A percentile compares a stretch with the other conserved stretches of the same genome.
Conservation (phyloP, 352 stramenopile species). For the Phytophthora pini region DNA sequence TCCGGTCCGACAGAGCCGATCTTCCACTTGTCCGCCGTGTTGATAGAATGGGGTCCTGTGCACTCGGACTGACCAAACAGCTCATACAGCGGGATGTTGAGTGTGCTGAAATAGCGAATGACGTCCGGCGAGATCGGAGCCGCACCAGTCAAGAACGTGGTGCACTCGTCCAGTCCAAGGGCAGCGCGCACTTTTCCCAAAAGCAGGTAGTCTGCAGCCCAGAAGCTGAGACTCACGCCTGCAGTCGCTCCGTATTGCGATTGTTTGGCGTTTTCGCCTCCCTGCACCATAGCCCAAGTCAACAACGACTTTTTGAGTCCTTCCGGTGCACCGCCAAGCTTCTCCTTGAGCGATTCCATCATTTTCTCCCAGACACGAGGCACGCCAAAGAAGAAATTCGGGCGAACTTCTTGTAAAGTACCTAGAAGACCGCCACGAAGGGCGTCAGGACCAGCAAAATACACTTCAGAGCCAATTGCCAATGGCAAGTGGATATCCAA, state of each 20-base stretch:
- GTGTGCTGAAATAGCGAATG: constrained; percentile 89
- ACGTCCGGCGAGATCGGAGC: constrained; percentile 66
- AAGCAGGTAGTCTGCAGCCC: constrained; percentile 85
- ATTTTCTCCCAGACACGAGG: constrained; percentile 91
- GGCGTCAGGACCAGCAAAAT: constrained; percentile 79
- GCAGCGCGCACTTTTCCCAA: constrained; percentile 80
- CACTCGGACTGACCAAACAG: constrained; percentile 93
- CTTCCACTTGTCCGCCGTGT: constrained; percentile 82
- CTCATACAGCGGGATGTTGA: constrained; percentile 95
- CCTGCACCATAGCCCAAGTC: constrained; percentile 83
- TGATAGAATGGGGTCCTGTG: constrained; percentile 84
- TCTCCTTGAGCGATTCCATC: constrained; percentile 79
- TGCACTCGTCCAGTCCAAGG: constrained; percentile 84
- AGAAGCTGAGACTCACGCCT: constrained; percentile 70
- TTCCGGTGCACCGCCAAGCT: constrained; percentile 24
- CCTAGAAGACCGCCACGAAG: constrained; percentile 68
- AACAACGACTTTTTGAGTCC: constrained; percentile 87
- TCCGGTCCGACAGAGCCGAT: constrained; percentile 82
- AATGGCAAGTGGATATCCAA: constrained; percentile 83
- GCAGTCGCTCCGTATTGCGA: constrained; percentile 71
- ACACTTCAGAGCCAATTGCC: constrained; percentile 65
- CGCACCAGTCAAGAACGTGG: constrained; percentile 85
- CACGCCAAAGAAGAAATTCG: constrained; percentile 86
- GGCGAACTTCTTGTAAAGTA: constrained; percentile 70
- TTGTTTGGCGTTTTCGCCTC: constrained; percentile 59